phyloP scores from a whole-genome alignment of 148 eudicot genomes.

The Spergularia bocconei region DNA sequence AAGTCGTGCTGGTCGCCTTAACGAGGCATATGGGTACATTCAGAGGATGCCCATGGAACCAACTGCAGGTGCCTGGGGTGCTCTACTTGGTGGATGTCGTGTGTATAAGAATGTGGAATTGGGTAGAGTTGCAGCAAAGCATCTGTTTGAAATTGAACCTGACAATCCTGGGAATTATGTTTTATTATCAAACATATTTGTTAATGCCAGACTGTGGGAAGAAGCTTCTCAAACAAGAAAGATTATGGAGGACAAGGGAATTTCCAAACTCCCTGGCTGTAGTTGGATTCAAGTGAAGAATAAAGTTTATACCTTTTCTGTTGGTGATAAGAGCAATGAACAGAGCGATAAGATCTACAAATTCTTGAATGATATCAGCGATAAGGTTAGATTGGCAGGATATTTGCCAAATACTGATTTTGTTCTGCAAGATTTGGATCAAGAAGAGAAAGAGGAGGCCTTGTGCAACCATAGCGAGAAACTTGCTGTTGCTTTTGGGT shows the following conservation, averaged over 20 bases:
- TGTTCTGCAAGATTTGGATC: conserved; percentile 79
- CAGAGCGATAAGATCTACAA: conserved; percentile 53
- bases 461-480: conserved; percentile 81
- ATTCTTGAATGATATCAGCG: conserved; percentile 50
- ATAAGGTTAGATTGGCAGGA: conserved; percentile 66
- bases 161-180: conserved; percentile 81
- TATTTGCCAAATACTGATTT: conserved; percentile 63
- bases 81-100: conserved; percentile 78
- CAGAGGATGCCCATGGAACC: conserved; percentile 69
- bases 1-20: conserved; percentile 68
- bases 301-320: conserved; percentile 65
- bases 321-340: conserved; percentile 65
- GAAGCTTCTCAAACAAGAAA: conserved; percentile 72
- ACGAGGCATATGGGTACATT: conserved; percentile 60
- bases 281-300: conserved; percentile 76
- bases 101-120: conserved; percentile 72
- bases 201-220: conserved; percentile 55
- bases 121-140: conserved; percentile 61
- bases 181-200: conserved; percentile 55
- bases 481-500: conserved; percentile 79
- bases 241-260: conserved; percentile 59
- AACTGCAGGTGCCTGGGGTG: conserved; percentile 78
- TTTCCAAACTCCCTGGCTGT: conserved; percentile 72
- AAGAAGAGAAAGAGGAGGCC: conserved; percentile 69
- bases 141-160: conserved; percentile 64